phyloP scores from a whole-genome alignment of 2,329 filamentous ascomycete genomes.

The Claviceps africana region DNA sequence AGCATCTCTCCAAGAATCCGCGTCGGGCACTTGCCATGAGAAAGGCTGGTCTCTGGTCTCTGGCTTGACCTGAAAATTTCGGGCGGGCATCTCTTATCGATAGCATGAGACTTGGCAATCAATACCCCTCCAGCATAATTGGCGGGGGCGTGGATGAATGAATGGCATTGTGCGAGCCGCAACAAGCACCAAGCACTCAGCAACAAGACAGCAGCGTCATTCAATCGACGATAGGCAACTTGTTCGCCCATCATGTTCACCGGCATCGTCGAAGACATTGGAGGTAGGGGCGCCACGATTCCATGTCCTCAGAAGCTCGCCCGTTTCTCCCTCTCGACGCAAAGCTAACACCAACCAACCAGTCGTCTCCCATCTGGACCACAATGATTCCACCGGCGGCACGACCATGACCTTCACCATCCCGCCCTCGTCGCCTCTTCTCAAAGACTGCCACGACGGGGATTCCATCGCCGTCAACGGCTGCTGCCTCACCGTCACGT shows the following conservation, averaged over 20 bases:
- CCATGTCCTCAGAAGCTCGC: too few species aligned
- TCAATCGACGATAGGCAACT: background rate
- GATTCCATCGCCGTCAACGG: conserved; percentile 95
- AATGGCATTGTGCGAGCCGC: background rate
- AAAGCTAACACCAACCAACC: conserved; percentile 10
- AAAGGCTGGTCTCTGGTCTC: background rate
- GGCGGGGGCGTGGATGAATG: background rate
- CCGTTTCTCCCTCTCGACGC: background rate
- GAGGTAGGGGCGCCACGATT: conserved; percentile 48
- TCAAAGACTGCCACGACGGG: conserved; percentile 70
- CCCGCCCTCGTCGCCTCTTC: conserved; percentile 51
- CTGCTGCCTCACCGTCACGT: conserved; percentile 80
- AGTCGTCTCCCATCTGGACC: conserved; percentile 75
- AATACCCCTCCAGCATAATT: background rate
- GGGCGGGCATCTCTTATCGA: conserved; percentile 4
- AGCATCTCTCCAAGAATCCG: background rate
- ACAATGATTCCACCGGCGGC: conserved; percentile 70
- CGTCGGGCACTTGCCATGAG: background rate
- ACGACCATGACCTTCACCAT: conserved; percentile 80
- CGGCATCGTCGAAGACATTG: conserved; percentile 82
- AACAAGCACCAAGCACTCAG: background rate
- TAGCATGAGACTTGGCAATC: background rate
- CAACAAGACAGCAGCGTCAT: too few species aligned
- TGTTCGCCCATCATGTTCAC: conserved; percentile 69
- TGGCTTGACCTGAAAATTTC: conserved; percentile 2